Percentiles rank a stretch among this genome's conserved stretches.
Conservation (phyloP, 2,329 filamentous ascomycete species). For the Exophiala sp. region DNA sequence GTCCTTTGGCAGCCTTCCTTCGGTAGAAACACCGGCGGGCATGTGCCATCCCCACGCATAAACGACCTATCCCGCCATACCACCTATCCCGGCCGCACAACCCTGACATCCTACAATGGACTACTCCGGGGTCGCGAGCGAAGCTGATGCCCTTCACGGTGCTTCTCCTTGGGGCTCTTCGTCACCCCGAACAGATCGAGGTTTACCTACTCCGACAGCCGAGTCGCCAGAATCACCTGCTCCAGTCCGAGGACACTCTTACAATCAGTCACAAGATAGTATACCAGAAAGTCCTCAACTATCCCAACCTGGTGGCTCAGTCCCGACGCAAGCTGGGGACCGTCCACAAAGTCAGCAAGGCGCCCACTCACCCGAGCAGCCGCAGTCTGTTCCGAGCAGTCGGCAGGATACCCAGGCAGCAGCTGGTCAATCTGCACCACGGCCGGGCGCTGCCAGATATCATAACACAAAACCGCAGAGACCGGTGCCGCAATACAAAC, state of each 20-base stretch:
- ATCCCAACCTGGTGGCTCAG: slow-evolving; percentile 29
- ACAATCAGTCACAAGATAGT: slow-evolving; percentile 26
- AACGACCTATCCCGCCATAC: slow-evolving; percentile 3
- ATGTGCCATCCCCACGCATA: slow-evolving; percentile 8
- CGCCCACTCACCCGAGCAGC: slow-evolving; percentile 4
- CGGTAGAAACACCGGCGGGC: not conserved
- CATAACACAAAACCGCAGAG: slow-evolving; percentile 39
- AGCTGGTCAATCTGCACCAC: slow-evolving; percentile 29
- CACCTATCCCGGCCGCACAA: not conserved
- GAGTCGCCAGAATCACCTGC: slow-evolving; percentile 39
- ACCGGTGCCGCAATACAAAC: slow-evolving; percentile 66
- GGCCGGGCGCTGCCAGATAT: slow-evolving; percentile 43
- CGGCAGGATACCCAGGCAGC: slow-evolving; percentile 21
- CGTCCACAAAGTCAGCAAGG: slow-evolving; percentile 1
- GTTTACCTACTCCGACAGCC: slow-evolving; percentile 33
- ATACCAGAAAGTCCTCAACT: slow-evolving; percentile 30
- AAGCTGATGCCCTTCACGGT: slow-evolving; percentile 54
- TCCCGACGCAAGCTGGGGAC: slow-evolving; percentile 29
- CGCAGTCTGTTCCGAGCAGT: slow-evolving; percentile 18
- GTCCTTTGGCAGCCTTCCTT: not conserved
- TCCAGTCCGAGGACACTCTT: slow-evolving; percentile 32
- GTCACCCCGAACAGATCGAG: slow-evolving; percentile 50
- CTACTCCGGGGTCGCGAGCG: slow-evolving; percentile 55
- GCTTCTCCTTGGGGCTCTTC: slow-evolving; percentile 59
- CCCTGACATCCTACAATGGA: slow-evolving; percentile 49